Evolutionary conservation across 768 basidiomycete species (phyloP).

Genomic region (Lentinula detonsa): DNA sequence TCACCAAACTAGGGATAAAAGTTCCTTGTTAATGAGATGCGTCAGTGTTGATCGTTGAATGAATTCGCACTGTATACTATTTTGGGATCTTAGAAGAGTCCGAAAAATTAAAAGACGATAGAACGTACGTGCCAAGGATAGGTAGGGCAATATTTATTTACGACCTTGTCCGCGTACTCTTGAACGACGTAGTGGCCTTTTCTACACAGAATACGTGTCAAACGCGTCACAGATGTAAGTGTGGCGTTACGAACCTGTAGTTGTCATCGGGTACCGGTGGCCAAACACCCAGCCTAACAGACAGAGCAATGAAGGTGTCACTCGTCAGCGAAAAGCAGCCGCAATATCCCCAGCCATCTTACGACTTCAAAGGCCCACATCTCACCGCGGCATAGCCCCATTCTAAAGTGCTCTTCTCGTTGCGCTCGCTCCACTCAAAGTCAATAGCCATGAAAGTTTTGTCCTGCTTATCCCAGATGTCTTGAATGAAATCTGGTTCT

Average conservation of each 20-base stretch:
- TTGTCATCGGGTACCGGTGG: constrained; percentile 72
- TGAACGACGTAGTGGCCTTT: constrained; percentile 70
- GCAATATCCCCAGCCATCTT: constrained; percentile 21
- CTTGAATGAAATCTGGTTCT: constrained; percentile 55
- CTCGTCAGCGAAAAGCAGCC: neutral
- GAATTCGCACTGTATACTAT: constrained; percentile 58
- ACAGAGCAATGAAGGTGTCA: neutral
- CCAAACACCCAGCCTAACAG: constrained; percentile 58
- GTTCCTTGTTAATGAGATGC: neutral
- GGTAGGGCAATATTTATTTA: constrained; percentile 58
- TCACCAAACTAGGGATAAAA: constrained; percentile 60
- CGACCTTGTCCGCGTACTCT: constrained; percentile 61
- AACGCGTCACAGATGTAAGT: constrained; percentile 7
- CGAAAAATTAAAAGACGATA: constrained; percentile 8
- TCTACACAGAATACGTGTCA: constrained; percentile 27
- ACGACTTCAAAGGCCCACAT: constrained; percentile 68
- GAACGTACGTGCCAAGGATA: constrained; percentile 66
- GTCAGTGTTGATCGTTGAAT: neutral
- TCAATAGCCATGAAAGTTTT: constrained; percentile 73
- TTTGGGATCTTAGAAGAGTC: constrained; percentile 9
- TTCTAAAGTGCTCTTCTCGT: constrained; percentile 61
- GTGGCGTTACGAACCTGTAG: constrained; percentile 49
- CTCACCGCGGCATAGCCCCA: constrained; percentile 82
- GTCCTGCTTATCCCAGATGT: constrained; percentile 64
- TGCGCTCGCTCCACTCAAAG: constrained; percentile 73